Base-by-base conservation (phyloP, 805 yeast genomes). In the Nakazawaea ambrosiae region DNA sequence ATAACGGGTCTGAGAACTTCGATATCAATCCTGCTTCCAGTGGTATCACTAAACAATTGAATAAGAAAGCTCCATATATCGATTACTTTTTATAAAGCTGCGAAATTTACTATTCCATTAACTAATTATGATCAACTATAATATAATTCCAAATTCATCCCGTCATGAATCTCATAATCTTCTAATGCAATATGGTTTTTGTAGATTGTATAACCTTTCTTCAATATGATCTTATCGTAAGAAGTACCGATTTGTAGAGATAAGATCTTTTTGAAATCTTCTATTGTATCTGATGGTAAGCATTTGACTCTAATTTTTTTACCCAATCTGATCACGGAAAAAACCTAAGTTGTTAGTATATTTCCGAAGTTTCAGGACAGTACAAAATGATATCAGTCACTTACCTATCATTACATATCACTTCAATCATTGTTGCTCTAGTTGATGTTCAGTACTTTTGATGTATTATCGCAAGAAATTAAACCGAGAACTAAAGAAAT, bases 131-230 rank as follows among this genome's bases (percentile, higher is more conserved):
- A 12, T 50, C 51, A 81, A 19, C 78, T 63, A 53, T 83, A 83
- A 50, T 86, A 92, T 55, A 90, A 61, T 60, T 90, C 98, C 46
- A 90, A 59, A 57, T 81, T 86, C 43, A 83, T 80, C 8, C 95
- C 95, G 55, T 88, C 81, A 52, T 88, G 95, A 15, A 90, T 78
- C 56, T 90, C 98, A 54, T 92, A 90, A 57, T 90, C 98, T n/a
- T 82, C 96, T 31, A 90, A 65, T 1, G 89, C 70, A 39, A 90
- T 90, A 54, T 89, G 97, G 51, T 90, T 92, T 54, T 92, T 92
- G 56, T 75, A 78, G 0, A 84, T 74, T 46, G 76, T 81, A 50
- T 87, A 80, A 1, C 97, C 96, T 53, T 86, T 89, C 57, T 87
- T 89, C 45, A 90, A 65, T 1, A 83, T 75, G 40, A 81, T 57